Percentiles rank a stretch among this genome's conserved stretches.
These are phyloP conservation scores for Pisolithus orientalis DNA, from an alignment of 768 basidiomycete species.

Conservation along the genomic window DNA sequence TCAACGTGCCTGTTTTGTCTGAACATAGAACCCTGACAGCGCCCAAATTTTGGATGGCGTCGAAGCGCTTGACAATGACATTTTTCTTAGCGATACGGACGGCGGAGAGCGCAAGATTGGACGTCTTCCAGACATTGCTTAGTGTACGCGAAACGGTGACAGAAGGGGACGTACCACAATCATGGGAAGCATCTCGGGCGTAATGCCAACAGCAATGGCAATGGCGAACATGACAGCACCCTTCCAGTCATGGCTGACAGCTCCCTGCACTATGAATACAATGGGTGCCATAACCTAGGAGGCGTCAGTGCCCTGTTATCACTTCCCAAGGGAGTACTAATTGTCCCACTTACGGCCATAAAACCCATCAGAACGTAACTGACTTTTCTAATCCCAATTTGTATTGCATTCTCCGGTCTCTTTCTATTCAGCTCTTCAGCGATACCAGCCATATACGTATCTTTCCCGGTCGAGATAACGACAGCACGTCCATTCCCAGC, in stretches of 20 bases:
- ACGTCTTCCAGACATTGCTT: conserved; percentile 40
- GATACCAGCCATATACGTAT: conserved; percentile 31
- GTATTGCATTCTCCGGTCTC: conserved; percentile 29
- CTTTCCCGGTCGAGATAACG: conserved; percentile 26
- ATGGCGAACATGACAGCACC: conserved; percentile 27
- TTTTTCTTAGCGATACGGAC: conserved; percentile 49
- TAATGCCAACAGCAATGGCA: conserved; percentile 25
- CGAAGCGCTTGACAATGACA: conserved; percentile 57
- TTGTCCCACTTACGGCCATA: conserved; percentile 18
- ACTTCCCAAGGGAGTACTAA: neutral
- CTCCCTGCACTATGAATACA: conserved; percentile 26
- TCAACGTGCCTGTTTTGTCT: conserved; percentile 63
- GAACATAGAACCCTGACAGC: conserved; percentile 50
- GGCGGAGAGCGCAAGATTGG: conserved; percentile 55
- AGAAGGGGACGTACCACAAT: conserved; percentile 20
- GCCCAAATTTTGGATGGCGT: conserved; percentile 57
- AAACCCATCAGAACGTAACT: conserved; percentile 27
- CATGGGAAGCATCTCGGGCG: conserved; percentile 29
- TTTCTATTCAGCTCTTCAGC: conserved; percentile 27
- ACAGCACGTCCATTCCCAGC: conserved; percentile 27
- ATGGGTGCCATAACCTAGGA: conserved; percentile 24
- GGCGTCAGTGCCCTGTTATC: neutral
- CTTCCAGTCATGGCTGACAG: conserved; percentile 27
- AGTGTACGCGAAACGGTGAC: neutral
- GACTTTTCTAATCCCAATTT: conserved; percentile 28